Evolutionary conservation across 2,329 filamentous ascomycete genomes (phyloP), one percentile per base, ranked within the genome.

Genomic region (Cladosporium sp.): DNA sequence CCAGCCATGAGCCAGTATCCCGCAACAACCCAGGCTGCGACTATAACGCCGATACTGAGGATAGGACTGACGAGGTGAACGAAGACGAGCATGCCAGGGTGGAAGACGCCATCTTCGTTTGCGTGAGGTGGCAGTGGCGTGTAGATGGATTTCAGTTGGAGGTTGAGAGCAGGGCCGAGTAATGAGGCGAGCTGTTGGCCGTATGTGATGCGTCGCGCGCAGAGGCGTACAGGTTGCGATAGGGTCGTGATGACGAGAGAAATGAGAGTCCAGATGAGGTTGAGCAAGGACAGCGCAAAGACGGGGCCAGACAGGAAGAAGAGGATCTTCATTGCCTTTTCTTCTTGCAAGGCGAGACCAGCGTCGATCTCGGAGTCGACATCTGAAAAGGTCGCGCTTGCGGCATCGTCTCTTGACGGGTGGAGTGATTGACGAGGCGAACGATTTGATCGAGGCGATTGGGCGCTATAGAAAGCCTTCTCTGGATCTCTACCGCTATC

Each of bases 1-100:
- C 75, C 75, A 19, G 79, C 73, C 60, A 81, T 82, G 45, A 82
- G 68, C 82, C 81, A 84, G 68, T 84, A 85, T 17, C 73, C 76
- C 1, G 79, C 80, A 0, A 80, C 73, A 0, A 78, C 76, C 80
- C 80, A 84, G 5, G 77, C 73, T 1, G 77, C 75, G 12, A 82
- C 63, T 17, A 80, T 73, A 41, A 83, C 70, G 32, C 75, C 78
- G 9, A 82, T 65, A 47, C 79, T 79, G 43, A 83, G 64, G 34
- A 84, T 59, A 2, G 81, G 79, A 3, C 79, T 79, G 20, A 81
- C 65, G 1, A 81, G 58, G 54, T 80, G 74, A 43, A 83, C 72
- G 47, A 74, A 55, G 7, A 83, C 65, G 13, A 83, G 70, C 63
- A 72, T 70, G 2, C 67, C 59, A 3, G 70, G 56, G 43, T 65